Base-by-base conservation (phyloP, 768 basidiomycete genomes). In the Boletus fagicola region DNA sequence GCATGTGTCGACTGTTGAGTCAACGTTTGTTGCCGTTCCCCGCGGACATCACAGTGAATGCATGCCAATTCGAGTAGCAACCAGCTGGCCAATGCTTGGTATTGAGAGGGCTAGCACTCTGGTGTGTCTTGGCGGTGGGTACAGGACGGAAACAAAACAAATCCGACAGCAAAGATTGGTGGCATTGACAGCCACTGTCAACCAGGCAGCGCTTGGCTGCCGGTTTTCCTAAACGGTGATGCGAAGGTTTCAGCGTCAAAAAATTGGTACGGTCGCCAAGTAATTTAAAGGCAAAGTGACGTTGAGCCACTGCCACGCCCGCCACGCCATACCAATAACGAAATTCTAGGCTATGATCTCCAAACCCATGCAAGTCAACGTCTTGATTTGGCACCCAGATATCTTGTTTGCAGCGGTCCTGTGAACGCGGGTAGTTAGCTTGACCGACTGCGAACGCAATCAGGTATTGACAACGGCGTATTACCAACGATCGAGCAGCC, bases 121-220 rank as follows among this genome's bases (percentile, higher is more conserved):
- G 18, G 7, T 16, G 6, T 20, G 30, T 18, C 13, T 42, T 49
- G 55, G 11, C 18, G 2, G 31, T 42, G 39, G 12, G 24, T 22
- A 28, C 38, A 30, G 35, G 43, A 46, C 30, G 57, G 48, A 39
- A 38, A 24, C 46, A 36, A 38, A 44, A 58, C 10, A 58, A 49
- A 50, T n/a, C 28, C 47, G 58, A 58, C 46, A 30, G 15, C 20
- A 20, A 26, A 35, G 18, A 30, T 31, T 15, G 38, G 28, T 31
- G 46, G n/a, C 26, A 12, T 28, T 11, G 28, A 18, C 22, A n/a
- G n/a, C n/a, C n/a, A n/a, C n/a, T n/a, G n/a, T n/a, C n/a, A n/a
- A 8, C 10, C 20, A 12, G 51, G 28, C 45, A 9, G 45, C 5
- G 11, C 16, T 46, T 20, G 6, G n/a, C 11, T n/a, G 50, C 53